phyloP scores from a whole-genome alignment of 2,329 filamentous ascomycete genomes.

The Cercospora canescens region DNA sequence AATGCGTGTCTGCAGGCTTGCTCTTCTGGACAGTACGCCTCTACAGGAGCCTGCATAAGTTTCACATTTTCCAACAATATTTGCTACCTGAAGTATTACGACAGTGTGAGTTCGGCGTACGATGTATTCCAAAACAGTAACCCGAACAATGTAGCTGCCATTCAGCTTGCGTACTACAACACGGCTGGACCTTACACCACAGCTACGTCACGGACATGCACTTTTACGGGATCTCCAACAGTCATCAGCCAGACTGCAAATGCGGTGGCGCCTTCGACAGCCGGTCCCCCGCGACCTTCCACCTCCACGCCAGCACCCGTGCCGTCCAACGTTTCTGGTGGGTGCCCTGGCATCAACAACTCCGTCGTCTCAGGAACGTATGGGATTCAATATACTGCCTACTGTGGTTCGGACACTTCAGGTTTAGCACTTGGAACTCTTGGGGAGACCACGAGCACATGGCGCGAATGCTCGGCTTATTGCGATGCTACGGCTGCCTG shows the following conservation, averaged over 20 bases:
- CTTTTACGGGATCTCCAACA: background rate
- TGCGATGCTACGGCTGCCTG: background rate
- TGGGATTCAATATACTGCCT: background rate
- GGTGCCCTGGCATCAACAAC: background rate
- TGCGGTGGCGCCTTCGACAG: background rate
- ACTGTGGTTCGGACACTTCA: background rate
- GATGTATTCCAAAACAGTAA: background rate
- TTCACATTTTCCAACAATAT: background rate
- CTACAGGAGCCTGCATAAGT: background rate
- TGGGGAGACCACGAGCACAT: background rate
- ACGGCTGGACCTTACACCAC: background rate
- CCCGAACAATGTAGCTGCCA: background rate
- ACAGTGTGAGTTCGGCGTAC: background rate
- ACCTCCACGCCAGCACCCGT: background rate
- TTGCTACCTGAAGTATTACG: constrained; percentile 1
- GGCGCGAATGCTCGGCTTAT: background rate
- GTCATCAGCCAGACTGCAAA: background rate
- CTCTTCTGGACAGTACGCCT: background rate
- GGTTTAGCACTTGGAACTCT: background rate
- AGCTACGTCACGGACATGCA: background rate
- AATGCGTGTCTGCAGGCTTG: background rate
- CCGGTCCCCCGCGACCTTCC: background rate
- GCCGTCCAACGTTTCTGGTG: background rate
- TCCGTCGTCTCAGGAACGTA: background rate
- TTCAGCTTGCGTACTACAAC: background rate